These are phyloP conservation scores for Bolboschoenoplectus hybrid DNA, from an alignment of 202 grass and related monocot genomes.

Conservation along the genomic window DNA sequence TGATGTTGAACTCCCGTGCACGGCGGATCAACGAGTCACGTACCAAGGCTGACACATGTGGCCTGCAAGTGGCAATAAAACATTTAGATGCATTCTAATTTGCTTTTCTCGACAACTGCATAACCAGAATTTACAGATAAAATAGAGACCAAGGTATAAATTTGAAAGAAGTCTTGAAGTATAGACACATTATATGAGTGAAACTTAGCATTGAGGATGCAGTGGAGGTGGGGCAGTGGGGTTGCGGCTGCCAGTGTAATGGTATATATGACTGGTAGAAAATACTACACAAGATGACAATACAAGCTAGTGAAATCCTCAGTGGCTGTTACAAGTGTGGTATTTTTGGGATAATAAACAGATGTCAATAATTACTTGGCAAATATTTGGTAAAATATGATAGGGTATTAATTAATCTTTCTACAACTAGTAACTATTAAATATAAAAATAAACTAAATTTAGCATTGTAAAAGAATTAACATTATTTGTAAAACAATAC, in stretches of 20 bases:
- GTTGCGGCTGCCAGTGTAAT: neutral
- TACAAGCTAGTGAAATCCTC: neutral
- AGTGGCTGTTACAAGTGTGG: neutral
- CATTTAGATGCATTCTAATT: neutral
- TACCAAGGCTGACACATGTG: constrained; percentile 82
- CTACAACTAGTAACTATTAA: neutral
- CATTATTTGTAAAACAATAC: neutral
- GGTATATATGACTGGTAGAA: neutral
- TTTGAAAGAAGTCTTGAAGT: neutral
- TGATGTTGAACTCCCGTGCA: constrained; percentile 87
- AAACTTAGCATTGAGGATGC: neutral
- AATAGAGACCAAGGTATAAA: neutral
- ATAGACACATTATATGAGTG: constrained; percentile 5
- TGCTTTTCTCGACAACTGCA: neutral
- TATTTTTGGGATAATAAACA: neutral
- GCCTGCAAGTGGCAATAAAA: constrained; percentile 34
- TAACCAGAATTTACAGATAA: neutral
- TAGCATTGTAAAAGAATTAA: constrained; percentile 9
- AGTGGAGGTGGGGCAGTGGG: neutral
- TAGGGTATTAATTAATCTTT: neutral
- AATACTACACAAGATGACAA: neutral
- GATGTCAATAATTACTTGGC: neutral
- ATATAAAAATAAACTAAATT: neutral
- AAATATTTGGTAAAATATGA: constrained; percentile 6
- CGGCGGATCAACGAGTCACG: constrained; percentile 71